These are phyloP conservation scores for Veloboletus limbatus DNA, from an alignment of 1,284 basidiomycete genomes.

Conservation along the genomic window DNA sequence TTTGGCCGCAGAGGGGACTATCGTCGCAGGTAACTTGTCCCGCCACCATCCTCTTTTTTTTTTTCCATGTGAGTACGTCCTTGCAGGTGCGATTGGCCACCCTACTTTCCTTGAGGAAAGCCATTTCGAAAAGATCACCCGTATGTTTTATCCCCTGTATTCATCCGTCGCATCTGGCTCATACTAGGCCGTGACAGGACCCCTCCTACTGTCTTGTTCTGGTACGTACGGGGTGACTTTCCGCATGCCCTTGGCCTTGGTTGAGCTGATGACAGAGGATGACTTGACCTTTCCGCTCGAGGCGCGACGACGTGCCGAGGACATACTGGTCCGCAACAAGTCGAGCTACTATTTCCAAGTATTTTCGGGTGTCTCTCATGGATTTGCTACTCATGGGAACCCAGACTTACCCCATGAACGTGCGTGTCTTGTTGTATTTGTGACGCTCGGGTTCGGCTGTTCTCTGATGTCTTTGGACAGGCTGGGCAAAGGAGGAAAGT, in stretches of 20 bases:
- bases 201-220: slow-evolving; percentile 49
- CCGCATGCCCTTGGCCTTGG: no score
- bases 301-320: slow-evolving; percentile 27
- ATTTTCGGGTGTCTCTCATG: slow-evolving; percentile 32
- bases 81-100: slow-evolving; percentile 49
- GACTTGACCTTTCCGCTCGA: slow-evolving; percentile 24
- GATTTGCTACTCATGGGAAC: slow-evolving; percentile 29
- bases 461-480: slow-evolving; percentile 36
- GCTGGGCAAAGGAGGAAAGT: slow-evolving; percentile 61
- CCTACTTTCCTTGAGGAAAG: slow-evolving; percentile 52
- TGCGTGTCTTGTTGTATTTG: slow-evolving; percentile 38
- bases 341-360: slow-evolving; percentile 30
- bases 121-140: slow-evolving; percentile 45
- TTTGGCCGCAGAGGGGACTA: slow-evolving; percentile 39
- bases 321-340: slow-evolving; percentile 27
- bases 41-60: background rate
- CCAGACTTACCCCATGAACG: slow-evolving; percentile 21
- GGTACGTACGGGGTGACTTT: slow-evolving; percentile 29
- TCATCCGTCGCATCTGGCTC: background rate
- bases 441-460: slow-evolving; percentile 16
- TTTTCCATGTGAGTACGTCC: background rate
- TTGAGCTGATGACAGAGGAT: slow-evolving; percentile 29
- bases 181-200: slow-evolving; percentile 35
- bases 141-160: slow-evolving; percentile 33
- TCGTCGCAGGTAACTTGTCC: slow-evolving; percentile 41